Evolutionary conservation across 495 filamentous ascomycete species (phyloP).

Genomic region (Xylaria bambusicola): DNA sequence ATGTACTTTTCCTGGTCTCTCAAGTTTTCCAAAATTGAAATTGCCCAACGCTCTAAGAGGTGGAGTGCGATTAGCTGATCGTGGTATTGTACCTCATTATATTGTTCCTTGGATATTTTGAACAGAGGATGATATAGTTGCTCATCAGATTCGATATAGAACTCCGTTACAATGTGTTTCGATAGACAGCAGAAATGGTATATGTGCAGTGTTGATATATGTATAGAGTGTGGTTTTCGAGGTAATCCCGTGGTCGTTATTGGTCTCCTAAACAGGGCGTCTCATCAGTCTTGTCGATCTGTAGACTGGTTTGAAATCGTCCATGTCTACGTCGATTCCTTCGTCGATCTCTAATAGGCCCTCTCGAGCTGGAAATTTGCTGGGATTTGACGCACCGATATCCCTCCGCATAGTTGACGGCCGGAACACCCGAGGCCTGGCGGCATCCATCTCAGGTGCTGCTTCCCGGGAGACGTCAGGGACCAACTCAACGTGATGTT

Average conservation of each 20-base stretch:
- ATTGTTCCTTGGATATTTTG: not conserved
- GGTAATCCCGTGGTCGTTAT: constrained; percentile 1
- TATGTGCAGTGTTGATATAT: constrained; percentile 18
- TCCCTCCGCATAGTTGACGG: constrained; percentile 38
- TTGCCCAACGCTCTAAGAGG: not conserved
- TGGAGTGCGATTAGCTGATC: not conserved
- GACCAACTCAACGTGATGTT: not conserved
- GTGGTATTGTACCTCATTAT: not conserved
- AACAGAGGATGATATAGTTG: not conserved
- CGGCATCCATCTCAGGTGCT: constrained; percentile 19
- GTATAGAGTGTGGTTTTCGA: not conserved
- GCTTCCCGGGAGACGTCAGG: not conserved
- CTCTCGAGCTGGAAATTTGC: constrained; percentile 30
- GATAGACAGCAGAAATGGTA: constrained; percentile 9
- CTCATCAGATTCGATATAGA: constrained; percentile 3
- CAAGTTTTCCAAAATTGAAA: not conserved
- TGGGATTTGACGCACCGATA: constrained; percentile 23
- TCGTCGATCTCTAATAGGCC: constrained; percentile 37
- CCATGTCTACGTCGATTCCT: constrained; percentile 41
- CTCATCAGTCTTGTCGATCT: constrained; percentile 28
- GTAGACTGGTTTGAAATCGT: constrained; percentile 30
- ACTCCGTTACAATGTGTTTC: constrained; percentile 29
- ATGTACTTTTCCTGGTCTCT: constrained; percentile 4
- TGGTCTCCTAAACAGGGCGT: constrained; percentile 22
- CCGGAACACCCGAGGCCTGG: constrained; percentile 33